Evolutionary conservation across 2,329 filamentous ascomycete genomes (phyloP).

Genomic region (Celoporthe dispersa): DNA sequence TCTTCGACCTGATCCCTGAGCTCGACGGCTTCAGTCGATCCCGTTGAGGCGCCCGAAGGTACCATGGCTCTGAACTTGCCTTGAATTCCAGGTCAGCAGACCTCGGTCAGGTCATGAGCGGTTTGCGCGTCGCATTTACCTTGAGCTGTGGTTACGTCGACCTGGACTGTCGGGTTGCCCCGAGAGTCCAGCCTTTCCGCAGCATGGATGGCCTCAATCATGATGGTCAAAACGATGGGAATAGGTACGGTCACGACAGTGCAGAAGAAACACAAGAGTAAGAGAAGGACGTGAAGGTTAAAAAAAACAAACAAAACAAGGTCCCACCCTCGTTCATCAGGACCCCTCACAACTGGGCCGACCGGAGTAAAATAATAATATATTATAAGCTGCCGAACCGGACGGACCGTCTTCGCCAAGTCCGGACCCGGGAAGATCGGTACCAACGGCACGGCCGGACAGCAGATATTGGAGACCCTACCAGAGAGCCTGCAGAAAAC

Average conservation of each 20-base stretch:
- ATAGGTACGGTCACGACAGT: background rate
- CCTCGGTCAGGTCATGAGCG: background rate
- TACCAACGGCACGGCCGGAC: background rate
- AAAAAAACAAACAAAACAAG: too few species aligned
- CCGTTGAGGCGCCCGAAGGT: conserved; percentile 42
- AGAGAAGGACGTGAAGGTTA: background rate
- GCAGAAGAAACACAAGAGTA: too few species aligned
- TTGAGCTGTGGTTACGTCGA: conserved; percentile 36
- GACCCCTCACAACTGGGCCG: too few species aligned
- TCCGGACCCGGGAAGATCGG: background rate
- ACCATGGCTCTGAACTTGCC: conserved; percentile 40
- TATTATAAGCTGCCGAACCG: background rate
- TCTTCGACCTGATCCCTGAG: conserved; percentile 53
- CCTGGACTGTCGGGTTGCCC: conserved; percentile 43
- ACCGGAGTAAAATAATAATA: background rate
- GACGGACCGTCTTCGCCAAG: background rate
- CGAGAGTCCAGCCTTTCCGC: conserved; percentile 40
- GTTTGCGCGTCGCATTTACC: conserved; percentile 25
- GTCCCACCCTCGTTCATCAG: too few species aligned
- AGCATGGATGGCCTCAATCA: conserved; percentile 31
- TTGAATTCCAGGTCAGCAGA: conserved; percentile 19
- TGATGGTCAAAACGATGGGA: background rate
- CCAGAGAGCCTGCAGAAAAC: background rate
- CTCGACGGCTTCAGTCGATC: conserved; percentile 41
- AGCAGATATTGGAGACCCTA: background rate